Evolutionary conservation across 345 rosid genomes (phyloP).

Genomic region (Brassica incana): DNA sequence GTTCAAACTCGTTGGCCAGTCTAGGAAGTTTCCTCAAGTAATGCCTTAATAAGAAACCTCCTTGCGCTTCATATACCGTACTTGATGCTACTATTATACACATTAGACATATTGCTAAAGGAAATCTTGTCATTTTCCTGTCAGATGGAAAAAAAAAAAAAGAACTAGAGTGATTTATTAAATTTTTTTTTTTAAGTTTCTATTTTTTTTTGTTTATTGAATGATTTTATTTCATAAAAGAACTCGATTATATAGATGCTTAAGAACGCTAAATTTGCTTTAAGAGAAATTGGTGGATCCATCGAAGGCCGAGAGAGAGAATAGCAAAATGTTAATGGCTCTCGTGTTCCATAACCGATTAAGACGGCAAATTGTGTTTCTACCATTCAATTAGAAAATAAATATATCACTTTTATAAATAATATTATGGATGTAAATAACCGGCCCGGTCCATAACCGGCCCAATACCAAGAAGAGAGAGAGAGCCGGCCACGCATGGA

Average conservation of each 20-base stretch:
- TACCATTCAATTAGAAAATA: not conserved
- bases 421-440: too few species aligned
- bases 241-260: constrained; percentile 19
- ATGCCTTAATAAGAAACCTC: constrained; percentile 19
- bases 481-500: too few species aligned
- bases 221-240: not conserved
- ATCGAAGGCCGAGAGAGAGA: constrained; percentile 11
- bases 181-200: not conserved
- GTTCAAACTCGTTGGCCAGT: constrained; percentile 26
- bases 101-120: constrained; percentile 13
- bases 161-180: not conserved
- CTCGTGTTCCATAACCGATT: constrained; percentile 14
- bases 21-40: constrained; percentile 27
- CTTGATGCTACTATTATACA: constrained; percentile 19
- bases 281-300: constrained; percentile 32
- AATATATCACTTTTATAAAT: not conserved
- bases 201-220: not conserved
- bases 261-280: not conserved
- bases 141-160: not conserved
- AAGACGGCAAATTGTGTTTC: constrained; percentile 1
- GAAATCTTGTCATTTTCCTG: constrained; percentile 23
- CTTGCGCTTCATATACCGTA: constrained; percentile 30
- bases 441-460: too few species aligned
- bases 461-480: too few species aligned
- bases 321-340: constrained; percentile 16